Conservation (phyloP, 768 basidiomycete genomes). For the Tulasnella sp. region DNA sequence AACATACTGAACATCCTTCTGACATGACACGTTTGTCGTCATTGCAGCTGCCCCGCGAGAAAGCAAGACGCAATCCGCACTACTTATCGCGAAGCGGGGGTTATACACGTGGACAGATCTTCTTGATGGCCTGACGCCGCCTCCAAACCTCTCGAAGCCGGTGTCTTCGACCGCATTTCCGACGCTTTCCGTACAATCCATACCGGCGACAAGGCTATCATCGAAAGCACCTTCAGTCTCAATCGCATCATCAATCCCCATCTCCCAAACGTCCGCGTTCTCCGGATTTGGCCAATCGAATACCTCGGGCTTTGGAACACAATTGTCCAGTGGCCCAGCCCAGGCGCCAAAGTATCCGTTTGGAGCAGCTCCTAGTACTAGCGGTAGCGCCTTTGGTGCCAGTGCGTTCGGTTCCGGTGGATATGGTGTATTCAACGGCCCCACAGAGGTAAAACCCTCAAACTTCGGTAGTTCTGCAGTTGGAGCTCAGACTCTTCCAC, state of each 20-base stretch:
- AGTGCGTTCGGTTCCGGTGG: too few species aligned
- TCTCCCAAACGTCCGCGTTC: neutral
- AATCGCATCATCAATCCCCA: neutral
- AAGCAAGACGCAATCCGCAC: constrained; percentile 11
- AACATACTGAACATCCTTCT: neutral
- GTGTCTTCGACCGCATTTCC: neutral
- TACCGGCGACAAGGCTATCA: neutral
- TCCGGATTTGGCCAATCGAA: neutral
- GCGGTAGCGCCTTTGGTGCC: too few species aligned
- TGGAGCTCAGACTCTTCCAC: neutral
- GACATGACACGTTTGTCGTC: neutral
- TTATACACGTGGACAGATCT: neutral
- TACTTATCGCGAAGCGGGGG: constrained; percentile 10
- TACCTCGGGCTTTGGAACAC: neutral
- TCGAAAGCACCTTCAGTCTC: neutral
- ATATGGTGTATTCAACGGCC: too few species aligned
- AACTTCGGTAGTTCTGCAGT: too few species aligned
- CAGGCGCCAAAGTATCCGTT: neutral
- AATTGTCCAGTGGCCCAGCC: neutral
- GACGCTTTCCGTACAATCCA: neutral
- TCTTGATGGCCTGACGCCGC: constrained; percentile 8
- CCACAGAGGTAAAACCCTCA: too few species aligned
- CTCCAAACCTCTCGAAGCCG: neutral
- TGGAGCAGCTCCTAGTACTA: too few species aligned
- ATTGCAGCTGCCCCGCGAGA: neutral